Evolutionary conservation across 352 stramenopile genomes (phyloP).

Genomic region (Globisporangium abappressorium): DNA sequence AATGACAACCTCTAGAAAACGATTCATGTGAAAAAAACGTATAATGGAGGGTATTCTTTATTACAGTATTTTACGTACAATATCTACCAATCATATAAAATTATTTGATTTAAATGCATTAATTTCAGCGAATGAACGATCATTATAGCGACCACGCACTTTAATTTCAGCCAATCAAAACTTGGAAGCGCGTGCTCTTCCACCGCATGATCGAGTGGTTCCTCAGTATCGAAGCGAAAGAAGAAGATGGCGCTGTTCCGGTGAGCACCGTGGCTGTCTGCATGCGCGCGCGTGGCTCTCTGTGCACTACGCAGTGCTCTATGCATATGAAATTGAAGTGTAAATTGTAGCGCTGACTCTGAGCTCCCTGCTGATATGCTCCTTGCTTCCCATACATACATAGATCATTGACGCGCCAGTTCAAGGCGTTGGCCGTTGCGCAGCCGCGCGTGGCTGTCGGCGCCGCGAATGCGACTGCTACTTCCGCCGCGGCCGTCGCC

Average conservation of each 20-base stretch:
- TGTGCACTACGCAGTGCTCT: neutral
- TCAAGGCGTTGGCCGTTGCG: slow-evolving; percentile 45
- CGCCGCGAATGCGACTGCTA: neutral
- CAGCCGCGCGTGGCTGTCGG: slow-evolving; percentile 20
- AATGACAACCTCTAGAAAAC: neutral
- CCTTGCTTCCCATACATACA: neutral
- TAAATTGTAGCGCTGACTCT: neutral
- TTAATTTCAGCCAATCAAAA: slow-evolving; percentile 2
- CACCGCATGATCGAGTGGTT: slow-evolving; percentile 4
- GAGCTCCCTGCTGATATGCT: neutral
- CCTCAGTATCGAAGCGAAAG: slow-evolving; percentile 30
- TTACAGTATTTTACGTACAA: neutral
- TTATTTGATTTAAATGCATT: neutral
- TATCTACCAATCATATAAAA: neutral
- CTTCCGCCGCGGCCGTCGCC: neutral
- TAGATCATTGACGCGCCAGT: slow-evolving; percentile 59
- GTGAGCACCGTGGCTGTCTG: slow-evolving; percentile 23
- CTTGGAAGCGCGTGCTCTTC: neutral
- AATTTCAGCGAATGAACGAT: slow-evolving; percentile 1
- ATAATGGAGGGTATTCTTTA: neutral
- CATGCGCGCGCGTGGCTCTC: neutral
- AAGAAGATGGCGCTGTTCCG: slow-evolving; percentile 39
- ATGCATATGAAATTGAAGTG: neutral
- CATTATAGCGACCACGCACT: neutral
- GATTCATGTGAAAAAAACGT: neutral